Evolutionary conservation across 257 asterid genomes (phyloP), one percentile per base, ranked within the genome.

Genomic region (Solanum stenotomum): DNA sequence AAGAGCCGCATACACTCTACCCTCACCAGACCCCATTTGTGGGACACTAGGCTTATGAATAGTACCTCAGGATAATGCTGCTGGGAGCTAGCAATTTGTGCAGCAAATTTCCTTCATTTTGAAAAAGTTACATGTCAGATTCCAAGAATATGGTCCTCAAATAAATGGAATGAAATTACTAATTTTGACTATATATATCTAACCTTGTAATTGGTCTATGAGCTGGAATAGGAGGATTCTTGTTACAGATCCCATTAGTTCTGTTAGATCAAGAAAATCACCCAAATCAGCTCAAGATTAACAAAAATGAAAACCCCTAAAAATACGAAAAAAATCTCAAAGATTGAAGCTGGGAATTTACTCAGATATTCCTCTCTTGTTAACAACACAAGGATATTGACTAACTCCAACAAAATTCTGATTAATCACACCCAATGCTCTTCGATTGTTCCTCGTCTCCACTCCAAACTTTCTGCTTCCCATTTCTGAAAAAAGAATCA

Each of bases 171-270:
- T 4, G 10, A 23, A 83, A 14, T 42, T n/a, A 46, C 18, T 25
- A 11, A 42, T 8, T 42, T 44, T 79, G 85, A 42, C 59, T n/a
- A 40, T 78, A 3, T 23, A 13, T 44, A 68, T 67, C 65, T 67
- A 71, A 85, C 87, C 99, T 95, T 90, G 98, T 94, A 88, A 94
- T 89, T 59, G 99, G 98, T 89, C 98, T 92, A 71, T 96, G 92
- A 20, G 90, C 86, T 87, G 92, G 98, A 37, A 89, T 14, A 22
- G 86, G 89, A 81, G 76, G 93, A 85, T 93, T 93, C 91, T 95
- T 94, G 52, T 87, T 89, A 68, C 90, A 91, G 89, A 86, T 65
- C 89, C 92, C 95, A 92, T 92, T 93, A 23, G 92, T 85, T 87
- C 98, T 95, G 90, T 76, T 42, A 74, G 31, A 49, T 33, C 72